These are phyloP conservation scores for Kodamaea plutei DNA, from an alignment of 1,139 yeast genomes.

Conservation along the genomic window DNA sequence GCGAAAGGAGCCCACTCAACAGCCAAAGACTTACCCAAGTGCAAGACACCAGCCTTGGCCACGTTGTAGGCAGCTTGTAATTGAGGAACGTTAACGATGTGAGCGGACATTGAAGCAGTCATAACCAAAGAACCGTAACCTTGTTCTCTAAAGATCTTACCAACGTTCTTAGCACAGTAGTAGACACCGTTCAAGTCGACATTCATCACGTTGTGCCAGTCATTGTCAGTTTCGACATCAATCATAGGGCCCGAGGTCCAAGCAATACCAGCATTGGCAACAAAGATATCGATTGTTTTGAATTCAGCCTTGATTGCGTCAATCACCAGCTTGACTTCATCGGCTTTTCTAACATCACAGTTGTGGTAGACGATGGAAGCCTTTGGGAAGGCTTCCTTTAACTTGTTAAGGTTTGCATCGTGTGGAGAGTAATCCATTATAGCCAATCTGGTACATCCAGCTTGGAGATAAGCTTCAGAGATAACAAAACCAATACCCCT, in stretches of 20 bases:
- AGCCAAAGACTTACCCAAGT: constrained; percentile 29
- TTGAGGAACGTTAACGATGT: constrained; percentile 63
- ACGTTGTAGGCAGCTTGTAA: constrained; percentile 59
- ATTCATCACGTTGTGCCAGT: constrained; percentile 43
- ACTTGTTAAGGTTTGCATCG: constrained; percentile 26
- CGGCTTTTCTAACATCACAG: constrained; percentile 41
- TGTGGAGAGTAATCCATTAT: constrained; percentile 39
- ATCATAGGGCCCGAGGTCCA: constrained; percentile 39
- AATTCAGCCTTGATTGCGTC: constrained; percentile 31
- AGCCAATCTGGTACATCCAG: constrained; percentile 40
- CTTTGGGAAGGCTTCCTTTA: constrained; percentile 28
- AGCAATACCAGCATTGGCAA: constrained; percentile 52
- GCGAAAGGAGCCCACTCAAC: constrained; percentile 32
- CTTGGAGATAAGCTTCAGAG: constrained; percentile 44
- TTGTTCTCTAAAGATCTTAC: constrained; percentile 35
- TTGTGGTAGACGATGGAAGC: constrained; percentile 30
- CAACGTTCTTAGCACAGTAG: constrained; percentile 42
- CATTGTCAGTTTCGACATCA: constrained; percentile 38
- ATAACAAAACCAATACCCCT: constrained; percentile 45
- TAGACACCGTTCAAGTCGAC: constrained; percentile 45
- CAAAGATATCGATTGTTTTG: constrained; percentile 45
- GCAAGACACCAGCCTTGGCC: constrained; percentile 32
- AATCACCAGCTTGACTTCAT: constrained; percentile 33
- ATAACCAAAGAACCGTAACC: constrained; percentile 51
- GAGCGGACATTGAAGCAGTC: constrained; percentile 64